phyloP scores from a whole-genome alignment of 1,139 yeast species.

The Eremothecium sinecaudum region DNA sequence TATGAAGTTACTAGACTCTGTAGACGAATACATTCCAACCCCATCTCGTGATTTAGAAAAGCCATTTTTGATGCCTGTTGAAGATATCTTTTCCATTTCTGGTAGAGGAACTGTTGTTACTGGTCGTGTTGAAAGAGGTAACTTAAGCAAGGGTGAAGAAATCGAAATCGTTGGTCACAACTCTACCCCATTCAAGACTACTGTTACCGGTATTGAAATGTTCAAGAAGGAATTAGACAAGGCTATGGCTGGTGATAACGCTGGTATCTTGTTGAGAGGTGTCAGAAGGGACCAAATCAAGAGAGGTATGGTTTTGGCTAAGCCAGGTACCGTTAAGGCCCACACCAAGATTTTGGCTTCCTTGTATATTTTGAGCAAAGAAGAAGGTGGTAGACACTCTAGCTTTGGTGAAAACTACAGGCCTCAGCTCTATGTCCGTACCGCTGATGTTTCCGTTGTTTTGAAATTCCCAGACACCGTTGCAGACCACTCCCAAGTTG shows the following conservation, averaged over 20 bases:
- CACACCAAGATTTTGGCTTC: slow-evolving; percentile 94
- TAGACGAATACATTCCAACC: slow-evolving; percentile 91
- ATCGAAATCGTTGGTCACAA: slow-evolving; percentile 91
- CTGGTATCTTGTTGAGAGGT: slow-evolving; percentile 96
- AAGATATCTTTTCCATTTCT: slow-evolving; percentile 94
- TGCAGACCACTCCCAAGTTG: slow-evolving; percentile 79
- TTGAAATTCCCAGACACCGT: slow-evolving; percentile 87
- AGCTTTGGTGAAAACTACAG: slow-evolving; percentile 95
- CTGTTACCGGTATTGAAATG: slow-evolving; percentile 98
- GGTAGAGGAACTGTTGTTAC: slow-evolving; percentile 99
- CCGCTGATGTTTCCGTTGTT: slow-evolving; percentile 90
- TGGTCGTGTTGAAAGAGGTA: slow-evolving; percentile 98
- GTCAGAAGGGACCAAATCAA: slow-evolving; percentile 92
- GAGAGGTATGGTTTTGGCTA: slow-evolving; percentile 97
- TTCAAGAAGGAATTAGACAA: slow-evolving; percentile 96
- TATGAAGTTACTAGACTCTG: slow-evolving; percentile 75
- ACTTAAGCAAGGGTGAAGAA: slow-evolving; percentile 96
- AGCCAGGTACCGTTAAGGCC: slow-evolving; percentile 86
- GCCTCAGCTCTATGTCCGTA: slow-evolving; percentile 95
- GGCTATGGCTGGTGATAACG: slow-evolving; percentile 99
- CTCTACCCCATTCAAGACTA: slow-evolving; percentile 80
- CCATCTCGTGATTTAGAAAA: slow-evolving; percentile 93
- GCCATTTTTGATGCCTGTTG: slow-evolving; percentile 95
- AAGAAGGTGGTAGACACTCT: slow-evolving; percentile 99
- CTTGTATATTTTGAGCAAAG: slow-evolving; percentile 82